A percentile compares a stretch with the other conserved stretches of the same genome.
Evolutionary conservation across 225 moss, liverwort and hornwort genomes (phyloP).

Genomic region (Marchantia polymorpha): DNA sequence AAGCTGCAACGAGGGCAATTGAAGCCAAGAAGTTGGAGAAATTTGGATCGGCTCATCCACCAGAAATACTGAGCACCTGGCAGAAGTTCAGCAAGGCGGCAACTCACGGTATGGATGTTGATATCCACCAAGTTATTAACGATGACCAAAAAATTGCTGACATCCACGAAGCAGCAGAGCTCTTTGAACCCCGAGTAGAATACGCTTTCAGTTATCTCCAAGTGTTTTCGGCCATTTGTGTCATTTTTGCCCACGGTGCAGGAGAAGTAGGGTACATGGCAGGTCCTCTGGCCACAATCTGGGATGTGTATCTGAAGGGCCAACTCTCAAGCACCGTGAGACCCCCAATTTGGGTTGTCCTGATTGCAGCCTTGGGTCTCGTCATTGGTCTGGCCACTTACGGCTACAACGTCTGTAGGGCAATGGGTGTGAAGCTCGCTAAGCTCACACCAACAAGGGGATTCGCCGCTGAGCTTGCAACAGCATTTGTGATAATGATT

Average conservation of each 20-base stretch:
- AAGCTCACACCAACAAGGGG: constrained; percentile 64
- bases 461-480: constrained; percentile 64
- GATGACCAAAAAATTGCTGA: constrained; percentile 44
- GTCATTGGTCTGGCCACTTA: constrained; percentile 40
- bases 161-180: constrained; percentile 55
- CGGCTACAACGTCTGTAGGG: constrained; percentile 60
- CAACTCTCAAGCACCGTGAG: constrained; percentile 35
- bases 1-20: too few species aligned
- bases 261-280: constrained; percentile 69
- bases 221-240: constrained; percentile 62
- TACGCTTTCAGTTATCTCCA: constrained; percentile 59
- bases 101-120: constrained; percentile 61
- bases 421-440: constrained; percentile 61
- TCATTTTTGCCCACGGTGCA: constrained; percentile 60
- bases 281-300: constrained; percentile 56
- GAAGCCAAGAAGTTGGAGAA: too few species aligned
- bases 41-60: not conserved
- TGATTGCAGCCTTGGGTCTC: constrained; percentile 48
- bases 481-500: constrained; percentile 62
- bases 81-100: constrained; percentile 44
- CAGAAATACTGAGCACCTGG: not conserved
- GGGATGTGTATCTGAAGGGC: constrained; percentile 50
- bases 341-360: constrained; percentile 52
- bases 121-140: constrained; percentile 52
- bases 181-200: constrained; percentile 60